Evolutionary conservation across 768 basidiomycete genomes (phyloP), one percentile per base, ranked within the genome.

Genomic region (Rhodotorula taiwanensis): DNA sequence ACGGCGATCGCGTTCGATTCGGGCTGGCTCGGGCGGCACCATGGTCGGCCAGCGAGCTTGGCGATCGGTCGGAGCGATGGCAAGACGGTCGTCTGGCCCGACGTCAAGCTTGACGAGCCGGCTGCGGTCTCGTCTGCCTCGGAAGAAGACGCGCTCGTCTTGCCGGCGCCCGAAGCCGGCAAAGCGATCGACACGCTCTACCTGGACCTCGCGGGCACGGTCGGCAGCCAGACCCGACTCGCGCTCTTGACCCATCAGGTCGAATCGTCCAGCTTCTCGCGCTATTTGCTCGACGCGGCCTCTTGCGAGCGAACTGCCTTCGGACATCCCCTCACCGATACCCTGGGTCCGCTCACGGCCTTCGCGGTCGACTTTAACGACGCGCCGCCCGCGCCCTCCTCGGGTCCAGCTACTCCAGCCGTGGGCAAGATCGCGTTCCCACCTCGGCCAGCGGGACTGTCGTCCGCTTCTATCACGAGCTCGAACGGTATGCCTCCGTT

Each of bases 331-430:
- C 14, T 10, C 0, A 27, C 44, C 3, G 52, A 41, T n/a, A 50
- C 54, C 6, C 58, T 68, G 34, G 28, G 42, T 1, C 33, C 55
- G 0, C 49, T 69, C 42, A 69, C 67, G 5, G 52, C 55, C 15
- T 42, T 69, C 39, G 62, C 67, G 9, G 56, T 69, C 52, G 67
- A 69, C n/a, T 69, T 69, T 27, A 52, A 55, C 36, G 52, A 49
- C 9, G 52, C 67, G 5, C 55, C 62, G 0, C 23, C 58, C 9
- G 5, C 43, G 2, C 9, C 41, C 3, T 23, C 31, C 10, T 42
- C 60, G 1, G 30, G 43, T 21, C 54, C 64, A 4, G 34, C 44
- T 3, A 64, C 56, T 16, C 55, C 49, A 45, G 52, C 30, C 4
- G 39, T 44, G 33, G 41, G 60, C 39, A 21, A 21, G 18, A 23